A percentile compares a stretch with the other conserved stretches of the same genome.
Evolutionary conservation across 345 rosid species (phyloP).

Genomic region (Bretschneidera sinensis): DNA sequence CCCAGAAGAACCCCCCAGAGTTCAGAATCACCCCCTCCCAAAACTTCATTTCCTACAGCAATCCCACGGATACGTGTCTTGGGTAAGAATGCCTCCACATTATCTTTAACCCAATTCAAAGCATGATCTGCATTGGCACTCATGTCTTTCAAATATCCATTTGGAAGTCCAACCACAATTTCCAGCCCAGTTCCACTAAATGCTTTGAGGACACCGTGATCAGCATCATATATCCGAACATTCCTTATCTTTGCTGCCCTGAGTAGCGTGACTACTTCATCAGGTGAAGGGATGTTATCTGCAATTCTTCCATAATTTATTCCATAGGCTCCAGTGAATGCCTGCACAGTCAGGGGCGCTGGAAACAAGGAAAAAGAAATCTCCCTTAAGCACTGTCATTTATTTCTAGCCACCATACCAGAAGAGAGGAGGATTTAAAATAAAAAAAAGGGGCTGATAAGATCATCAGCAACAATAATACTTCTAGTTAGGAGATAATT

Average conservation of each 20-base stretch:
- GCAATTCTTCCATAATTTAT: constrained; percentile 95
- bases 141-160: constrained; percentile 62
- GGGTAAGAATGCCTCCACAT: constrained; percentile 77
- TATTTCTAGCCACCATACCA: constrained; percentile 1
- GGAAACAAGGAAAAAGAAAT: constrained; percentile 13
- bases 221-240: constrained; percentile 82
- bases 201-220: constrained; percentile 82
- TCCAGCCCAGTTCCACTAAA: constrained; percentile 86
- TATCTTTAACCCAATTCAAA: constrained; percentile 77
- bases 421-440: not conserved
- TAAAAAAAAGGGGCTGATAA: not conserved
- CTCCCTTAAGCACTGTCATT: constrained; percentile 9
- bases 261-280: constrained; percentile 72
- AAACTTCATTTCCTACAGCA: constrained; percentile 88
- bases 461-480: not conserved
- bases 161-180: constrained; percentile 82
- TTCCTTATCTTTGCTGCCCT: constrained; percentile 77
- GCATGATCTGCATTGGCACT: constrained; percentile 72
- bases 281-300: constrained; percentile 90
- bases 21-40: constrained; percentile 56
- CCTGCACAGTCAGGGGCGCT: constrained; percentile 43
- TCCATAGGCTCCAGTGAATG: constrained; percentile 87
- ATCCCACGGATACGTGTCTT: constrained; percentile 81
- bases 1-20: constrained; percentile 65
- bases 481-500: too few relatives aligned